Evolutionary conservation across 228 moss, liverwort and hornwort genomes (phyloP).

Genomic region (Sphagnum fallax): DNA sequence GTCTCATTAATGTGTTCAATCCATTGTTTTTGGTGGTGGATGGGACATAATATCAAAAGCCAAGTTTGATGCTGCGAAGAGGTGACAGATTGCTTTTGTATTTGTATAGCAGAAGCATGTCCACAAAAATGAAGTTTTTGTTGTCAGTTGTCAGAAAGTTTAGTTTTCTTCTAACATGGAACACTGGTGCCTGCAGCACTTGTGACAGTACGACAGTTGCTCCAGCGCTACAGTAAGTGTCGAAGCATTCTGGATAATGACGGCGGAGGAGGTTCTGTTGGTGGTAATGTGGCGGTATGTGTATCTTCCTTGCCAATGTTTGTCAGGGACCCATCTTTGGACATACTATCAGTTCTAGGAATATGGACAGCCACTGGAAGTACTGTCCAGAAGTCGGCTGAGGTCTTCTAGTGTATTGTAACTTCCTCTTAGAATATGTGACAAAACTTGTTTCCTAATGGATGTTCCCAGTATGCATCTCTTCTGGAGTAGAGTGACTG

Average conservation of each 20-base stretch:
- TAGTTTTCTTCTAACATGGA: not conserved
- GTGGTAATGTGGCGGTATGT: conserved; percentile 61
- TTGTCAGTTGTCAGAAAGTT: too few relatives aligned
- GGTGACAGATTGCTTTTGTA: not conserved
- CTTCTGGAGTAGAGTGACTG: too few relatives aligned
- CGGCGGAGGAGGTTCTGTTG: conserved; percentile 59
- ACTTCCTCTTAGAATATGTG: not conserved
- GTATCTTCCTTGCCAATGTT: not conserved
- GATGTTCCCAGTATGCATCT: too few relatives aligned
- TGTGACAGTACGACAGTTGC: conserved; percentile 66
- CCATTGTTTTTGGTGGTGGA: too few relatives aligned
- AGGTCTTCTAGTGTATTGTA: not conserved
- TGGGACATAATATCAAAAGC: not conserved
- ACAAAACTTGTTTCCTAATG: not conserved
- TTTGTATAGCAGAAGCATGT: too few relatives aligned
- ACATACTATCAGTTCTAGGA: not conserved
- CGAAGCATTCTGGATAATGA: conserved; percentile 77
- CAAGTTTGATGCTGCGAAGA: not conserved
- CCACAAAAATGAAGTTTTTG: too few relatives aligned
- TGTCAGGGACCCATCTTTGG: not conserved
- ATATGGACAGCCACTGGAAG: not conserved
- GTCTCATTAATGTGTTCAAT: not conserved
- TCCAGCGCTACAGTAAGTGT: conserved; percentile 92
- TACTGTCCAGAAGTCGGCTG: not conserved
- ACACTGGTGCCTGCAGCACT: conserved; percentile 47